Percentiles rank a stretch among this genome's conserved stretches.
Conservation (phyloP, 305 asterid species). For the Ilex paraguariensis region DNA sequence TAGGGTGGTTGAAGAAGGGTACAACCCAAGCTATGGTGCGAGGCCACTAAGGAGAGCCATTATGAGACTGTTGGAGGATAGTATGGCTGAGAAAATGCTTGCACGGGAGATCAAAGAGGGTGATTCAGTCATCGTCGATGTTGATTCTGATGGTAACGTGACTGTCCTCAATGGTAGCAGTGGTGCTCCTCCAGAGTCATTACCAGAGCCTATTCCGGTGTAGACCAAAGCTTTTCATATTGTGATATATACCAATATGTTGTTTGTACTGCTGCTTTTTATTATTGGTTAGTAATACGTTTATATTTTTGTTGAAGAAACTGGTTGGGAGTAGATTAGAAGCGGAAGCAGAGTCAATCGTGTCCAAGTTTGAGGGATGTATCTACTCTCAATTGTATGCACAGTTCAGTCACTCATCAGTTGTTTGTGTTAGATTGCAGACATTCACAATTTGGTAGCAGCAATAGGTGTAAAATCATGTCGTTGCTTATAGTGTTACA, state of each 20-base stretch:
- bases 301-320: not conserved
- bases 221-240: conserved; percentile 23
- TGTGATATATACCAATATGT: not conserved
- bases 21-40: conserved; percentile 94
- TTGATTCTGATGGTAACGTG: conserved; percentile 80
- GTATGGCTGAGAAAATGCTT: conserved; percentile 97
- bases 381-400: too few relatives aligned
- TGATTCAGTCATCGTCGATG: conserved; percentile 84
- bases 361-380: too few relatives aligned
- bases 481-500: too few relatives aligned
- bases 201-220: conserved; percentile 56
- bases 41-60: conserved; percentile 89
- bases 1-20: conserved; percentile 93
- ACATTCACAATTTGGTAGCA: too few relatives aligned
- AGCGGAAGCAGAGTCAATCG: too few relatives aligned
- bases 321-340: not conserved
- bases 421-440: too few relatives aligned
- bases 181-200: conserved; percentile 61
- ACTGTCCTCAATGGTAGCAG: conserved; percentile 71
- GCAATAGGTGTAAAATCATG: too few relatives aligned
- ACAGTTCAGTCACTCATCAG: too few relatives aligned
- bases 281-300: too few relatives aligned
- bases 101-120: conserved; percentile 89
- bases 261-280: not conserved
- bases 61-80: conserved; percentile 91